Base-by-base conservation (phyloP, 1,139 yeast species). In the Pichia sp. region DNA sequence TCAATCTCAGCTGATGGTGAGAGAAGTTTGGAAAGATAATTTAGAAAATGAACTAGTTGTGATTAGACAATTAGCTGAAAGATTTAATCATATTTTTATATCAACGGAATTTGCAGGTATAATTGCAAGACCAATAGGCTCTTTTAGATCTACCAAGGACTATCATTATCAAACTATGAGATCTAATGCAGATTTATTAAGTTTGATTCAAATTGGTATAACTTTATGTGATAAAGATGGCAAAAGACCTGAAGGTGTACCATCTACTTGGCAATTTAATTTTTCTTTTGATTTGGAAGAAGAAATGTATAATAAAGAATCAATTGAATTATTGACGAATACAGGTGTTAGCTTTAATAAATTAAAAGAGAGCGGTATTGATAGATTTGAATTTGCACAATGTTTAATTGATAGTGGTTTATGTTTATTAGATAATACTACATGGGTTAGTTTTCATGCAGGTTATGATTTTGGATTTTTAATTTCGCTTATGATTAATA, bases 101-200 rank as follows among this genome's bases (percentile, higher is more conserved):
- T 84, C 90, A 57, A 90, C 95, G 48, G 97, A 92, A 63, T 89
- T 92, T 60, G 97, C 97, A 0, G 98, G 98, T 0, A 87, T 94
- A 30, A 86, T 92, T 26, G 96, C 96, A 1, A 76, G 98, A 55
- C 98, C 98, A 11, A 87, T 92, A 51, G 98, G 98, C n/a, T 80
- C 89, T 10, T 92, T 92, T 66, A 81, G 87, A 57, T 80, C 94
- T 9, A 85, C 94, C 12, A 76, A 87, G 28, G 98, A 92, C 63
- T 92, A 89, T 64, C 97, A 92, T 64, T 92, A 92, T 62, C 98
- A 92, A 65, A 92, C 97, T 0, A 75, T 92, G 66, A 76, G 98
- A 58, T 75, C 95, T 9, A 92, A 92, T 63, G 87, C 94, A 3
- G 98, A 94, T 64, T 71, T 92, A 46, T 68, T 90, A 52, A 83